A percentile compares a stretch with the other conserved stretches of the same genome.
These are phyloP conservation scores for Staphylotrichum tortipilum DNA, from an alignment of 495 filamentous ascomycete genomes.

Conservation along the genomic window DNA sequence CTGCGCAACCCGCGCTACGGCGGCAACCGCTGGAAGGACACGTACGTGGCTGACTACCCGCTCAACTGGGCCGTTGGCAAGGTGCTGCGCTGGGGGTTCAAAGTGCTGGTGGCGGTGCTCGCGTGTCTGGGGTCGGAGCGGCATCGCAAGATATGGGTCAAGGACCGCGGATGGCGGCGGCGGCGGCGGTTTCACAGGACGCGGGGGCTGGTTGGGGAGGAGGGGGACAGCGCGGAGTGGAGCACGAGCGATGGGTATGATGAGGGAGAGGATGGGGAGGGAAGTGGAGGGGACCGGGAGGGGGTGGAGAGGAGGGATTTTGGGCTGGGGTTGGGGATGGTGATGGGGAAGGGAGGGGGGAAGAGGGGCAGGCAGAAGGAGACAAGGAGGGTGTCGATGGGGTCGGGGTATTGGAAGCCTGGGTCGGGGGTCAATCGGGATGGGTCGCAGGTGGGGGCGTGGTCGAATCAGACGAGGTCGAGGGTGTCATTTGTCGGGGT, in stretches of 20 bases:
- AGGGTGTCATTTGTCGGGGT: background rate
- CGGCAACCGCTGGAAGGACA: conserved; percentile 10
- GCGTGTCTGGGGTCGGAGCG: conserved; percentile 4
- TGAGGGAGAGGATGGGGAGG: background rate
- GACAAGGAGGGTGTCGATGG: conserved; percentile 1
- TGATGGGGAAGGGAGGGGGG: background rate
- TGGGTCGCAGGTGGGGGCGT: background rate
- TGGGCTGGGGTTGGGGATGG: no score
- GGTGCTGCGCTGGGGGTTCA: background rate
- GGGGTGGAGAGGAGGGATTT: background rate
- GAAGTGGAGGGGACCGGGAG: background rate
- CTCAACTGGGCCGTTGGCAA: background rate
- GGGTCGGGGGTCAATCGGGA: background rate
- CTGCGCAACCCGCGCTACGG: background rate
- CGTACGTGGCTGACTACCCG: conserved; percentile 8
- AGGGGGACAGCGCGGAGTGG: background rate
- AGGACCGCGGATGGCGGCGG: no score
- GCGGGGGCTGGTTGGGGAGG: no score
- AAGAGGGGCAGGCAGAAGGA: background rate
- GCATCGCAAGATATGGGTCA: background rate
- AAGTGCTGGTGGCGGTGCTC: conserved; percentile 1
- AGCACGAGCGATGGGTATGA: background rate
- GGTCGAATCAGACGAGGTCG: conserved; percentile 4
- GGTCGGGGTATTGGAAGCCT: conserved; percentile 5
- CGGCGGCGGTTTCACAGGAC: no score